These are phyloP conservation scores for Yamadazyma takamatsuzukensis DNA, from an alignment of 805 yeast genomes.

Conservation along the genomic window DNA sequence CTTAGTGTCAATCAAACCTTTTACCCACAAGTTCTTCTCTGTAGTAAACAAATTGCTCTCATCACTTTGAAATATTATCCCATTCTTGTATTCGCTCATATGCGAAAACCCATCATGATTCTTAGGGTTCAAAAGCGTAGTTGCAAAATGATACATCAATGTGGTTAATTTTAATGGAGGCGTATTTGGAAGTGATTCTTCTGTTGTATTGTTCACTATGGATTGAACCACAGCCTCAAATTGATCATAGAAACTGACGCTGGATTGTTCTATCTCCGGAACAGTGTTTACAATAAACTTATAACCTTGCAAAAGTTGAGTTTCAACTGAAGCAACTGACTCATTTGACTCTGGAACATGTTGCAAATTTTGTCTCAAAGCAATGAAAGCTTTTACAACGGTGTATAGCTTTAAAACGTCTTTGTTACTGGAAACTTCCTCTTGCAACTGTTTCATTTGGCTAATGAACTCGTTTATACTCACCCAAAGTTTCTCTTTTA, in stretches of 20 bases:
- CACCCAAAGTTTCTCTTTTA: constrained; percentile 1
- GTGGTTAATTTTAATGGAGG: constrained; percentile 17
- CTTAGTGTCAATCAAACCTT: constrained; percentile 9
- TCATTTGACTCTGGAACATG: neutral
- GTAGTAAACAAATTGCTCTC: constrained; percentile 16
- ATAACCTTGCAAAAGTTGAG: constrained; percentile 1
- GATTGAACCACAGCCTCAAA: constrained; percentile 10
- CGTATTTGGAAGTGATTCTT: constrained; percentile 2
- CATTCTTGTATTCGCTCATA: constrained; percentile 14
- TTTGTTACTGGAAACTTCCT: neutral
- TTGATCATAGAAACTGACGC: constrained; percentile 8
- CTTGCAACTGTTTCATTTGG: neutral
- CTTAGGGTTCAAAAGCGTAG: constrained; percentile 9
- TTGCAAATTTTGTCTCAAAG: constrained; percentile 4
- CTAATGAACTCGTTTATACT: constrained; percentile 1
- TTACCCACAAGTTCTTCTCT: constrained; percentile 33
- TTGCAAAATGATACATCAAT: constrained; percentile 17
- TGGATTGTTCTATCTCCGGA: neutral
- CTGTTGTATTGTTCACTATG: neutral
- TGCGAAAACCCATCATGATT: neutral
- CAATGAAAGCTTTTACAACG: constrained; percentile 2
- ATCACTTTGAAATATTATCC: constrained; percentile 17
- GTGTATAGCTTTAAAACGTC: constrained; percentile 2
- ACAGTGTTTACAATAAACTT: neutral
- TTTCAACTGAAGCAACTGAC: constrained; percentile 1